phyloP scores from a whole-genome alignment of 495 filamentous ascomycete species.

The Durotheca rogersii region DNA sequence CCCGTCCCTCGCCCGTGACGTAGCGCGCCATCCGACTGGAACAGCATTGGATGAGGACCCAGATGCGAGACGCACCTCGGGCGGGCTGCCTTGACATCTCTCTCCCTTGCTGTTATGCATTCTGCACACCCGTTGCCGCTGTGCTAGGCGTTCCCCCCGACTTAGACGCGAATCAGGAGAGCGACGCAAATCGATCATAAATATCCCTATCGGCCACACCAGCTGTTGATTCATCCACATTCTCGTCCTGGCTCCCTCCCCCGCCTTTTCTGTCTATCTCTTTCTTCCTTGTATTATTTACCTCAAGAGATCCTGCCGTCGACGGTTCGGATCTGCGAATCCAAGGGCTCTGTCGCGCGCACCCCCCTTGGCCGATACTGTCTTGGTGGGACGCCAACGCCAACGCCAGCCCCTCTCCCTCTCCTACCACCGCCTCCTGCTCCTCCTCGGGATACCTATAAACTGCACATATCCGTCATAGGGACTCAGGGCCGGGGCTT shows the following conservation, averaged over 20 bases:
- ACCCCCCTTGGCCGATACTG: conserved; percentile 9
- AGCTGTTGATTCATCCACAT: conserved; percentile 28
- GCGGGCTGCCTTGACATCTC: conserved; percentile 31
- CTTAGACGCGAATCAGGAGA: conserved; percentile 26
- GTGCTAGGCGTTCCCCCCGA: conserved; percentile 9
- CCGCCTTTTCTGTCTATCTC: no score
- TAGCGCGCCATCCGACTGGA: conserved; percentile 25
- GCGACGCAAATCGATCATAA: conserved; percentile 26
- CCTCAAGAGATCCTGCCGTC: conserved; percentile 19
- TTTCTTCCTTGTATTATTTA: conserved; percentile 26
- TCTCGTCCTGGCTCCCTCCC: conserved; percentile 17
- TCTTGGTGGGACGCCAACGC: conserved; percentile 20
- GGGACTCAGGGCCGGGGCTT: conserved; percentile 11
- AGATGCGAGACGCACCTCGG: conserved; percentile 31
- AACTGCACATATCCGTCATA: conserved; percentile 31
- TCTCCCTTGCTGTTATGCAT: conserved; percentile 38
- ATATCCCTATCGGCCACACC: conserved; percentile 33
- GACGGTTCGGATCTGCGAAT: conserved; percentile 23
- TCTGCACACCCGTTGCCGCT: conserved; percentile 28
- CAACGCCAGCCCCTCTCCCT: no score
- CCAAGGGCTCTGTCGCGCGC: conserved; percentile 16
- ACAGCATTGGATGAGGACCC: conserved; percentile 22
- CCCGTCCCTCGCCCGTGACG: conserved; percentile 27
- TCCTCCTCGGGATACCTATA: conserved; percentile 28
- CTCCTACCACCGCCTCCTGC: no score